phyloP scores from a whole-genome alignment of 2,329 filamentous ascomycete genomes.

The Cladosporium velox region DNA sequence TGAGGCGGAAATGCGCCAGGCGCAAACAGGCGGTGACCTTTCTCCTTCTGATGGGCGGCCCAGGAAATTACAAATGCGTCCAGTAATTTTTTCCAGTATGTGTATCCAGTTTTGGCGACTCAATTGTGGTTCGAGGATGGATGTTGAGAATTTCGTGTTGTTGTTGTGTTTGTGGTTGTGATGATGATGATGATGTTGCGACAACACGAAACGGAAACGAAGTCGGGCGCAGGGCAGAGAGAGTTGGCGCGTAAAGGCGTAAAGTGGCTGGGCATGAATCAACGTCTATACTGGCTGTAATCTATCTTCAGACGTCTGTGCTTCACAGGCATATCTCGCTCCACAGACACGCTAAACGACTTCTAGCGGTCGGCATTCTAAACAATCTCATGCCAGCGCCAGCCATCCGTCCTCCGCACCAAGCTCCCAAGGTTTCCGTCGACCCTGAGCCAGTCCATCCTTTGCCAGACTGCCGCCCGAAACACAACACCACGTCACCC shows the following conservation, averaged over 20 bases:
- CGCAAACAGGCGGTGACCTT: conserved; percentile 17
- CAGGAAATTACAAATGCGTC: neutral
- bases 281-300: neutral
- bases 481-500: conserved; percentile 27
- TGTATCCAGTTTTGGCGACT: neutral
- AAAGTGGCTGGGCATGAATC: conserved; percentile 9
- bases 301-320: neutral
- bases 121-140: neutral
- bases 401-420: conserved; percentile 10
- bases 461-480: conserved; percentile 1
- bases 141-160: neutral
- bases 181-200: conserved; percentile 9
- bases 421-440: neutral
- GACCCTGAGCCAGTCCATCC: conserved; percentile 18
- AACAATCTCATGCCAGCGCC: neutral
- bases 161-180: conserved; percentile 15
- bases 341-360: neutral
- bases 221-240: neutral
- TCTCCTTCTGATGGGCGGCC: neutral
- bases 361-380: neutral
- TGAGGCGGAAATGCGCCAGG: conserved; percentile 7
- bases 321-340: neutral
- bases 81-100: neutral
- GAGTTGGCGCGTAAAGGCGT: conserved; percentile 14
- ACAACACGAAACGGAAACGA: conserved; percentile 7